Evolutionary conservation across 2,329 filamentous ascomycete species (phyloP), one percentile per base, ranked within the genome.

Genomic region (Magnaporthales sp.): DNA sequence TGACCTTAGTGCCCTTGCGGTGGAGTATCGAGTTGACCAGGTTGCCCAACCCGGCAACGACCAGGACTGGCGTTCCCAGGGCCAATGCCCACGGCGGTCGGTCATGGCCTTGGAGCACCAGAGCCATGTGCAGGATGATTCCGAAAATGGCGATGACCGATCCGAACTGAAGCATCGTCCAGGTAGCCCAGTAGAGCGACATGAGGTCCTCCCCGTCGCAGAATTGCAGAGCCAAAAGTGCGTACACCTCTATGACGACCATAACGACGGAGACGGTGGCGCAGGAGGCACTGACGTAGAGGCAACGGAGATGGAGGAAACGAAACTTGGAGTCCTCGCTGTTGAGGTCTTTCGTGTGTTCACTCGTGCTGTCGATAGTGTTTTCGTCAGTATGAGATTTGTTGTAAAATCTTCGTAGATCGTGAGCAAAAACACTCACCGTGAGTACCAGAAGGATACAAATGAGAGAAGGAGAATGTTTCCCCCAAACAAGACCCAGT

Each of bases 61-160:
- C 84, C 9, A 87, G 77, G 2, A 87, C 84, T 0, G 85, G 85
- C 0, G 85, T 88, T 7, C 85, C 85, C 13, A 88, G 73, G 13
- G 85, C 85, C 7, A 88, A 80, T 1, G 82, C 84, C 85, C 85
- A 88, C 0, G 82, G 82, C 77, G 85, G 85, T n/a, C 84, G 81
- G 67, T 80, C 79, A 63, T 80, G 76, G 54, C 84, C 77, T 51
- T 78, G 77, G 9, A 86, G 71, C 2, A 80, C 78, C 68, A 86
- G 83, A 46, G 79, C 78, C 29, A 86, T 74, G 51, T 84, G 80
- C 3, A 87, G 75, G 61, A 85, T 80, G 68, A 87, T 83, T 30
- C 85, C 85, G 13, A 82, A 73, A 71, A 87, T 85, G 67, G 85
- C 85, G 46, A 87, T 86, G 68, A 85, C 75, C 1, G 83, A 83